Evolutionary conservation across 768 basidiomycete species (phyloP).

Genomic region (Podaxis sp.): DNA sequence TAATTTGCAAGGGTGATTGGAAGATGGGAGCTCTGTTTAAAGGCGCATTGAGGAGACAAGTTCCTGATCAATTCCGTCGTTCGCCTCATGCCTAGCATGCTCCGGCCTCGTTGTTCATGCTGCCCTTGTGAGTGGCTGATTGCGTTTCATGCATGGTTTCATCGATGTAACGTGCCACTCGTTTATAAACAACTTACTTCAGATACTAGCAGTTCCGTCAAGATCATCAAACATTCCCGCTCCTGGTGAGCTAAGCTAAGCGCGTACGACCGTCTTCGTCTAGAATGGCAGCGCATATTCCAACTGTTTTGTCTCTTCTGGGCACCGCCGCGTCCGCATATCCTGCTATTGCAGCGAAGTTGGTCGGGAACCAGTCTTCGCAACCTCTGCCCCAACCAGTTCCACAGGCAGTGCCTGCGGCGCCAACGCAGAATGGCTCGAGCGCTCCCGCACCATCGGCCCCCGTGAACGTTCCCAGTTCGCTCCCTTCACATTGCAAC

Average conservation of each 20-base stretch:
- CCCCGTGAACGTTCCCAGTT: slow-evolving; percentile 29
- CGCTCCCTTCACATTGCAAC: slow-evolving; percentile 27
- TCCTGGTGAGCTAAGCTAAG: slow-evolving; percentile 22
- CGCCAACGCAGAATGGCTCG: slow-evolving; percentile 23
- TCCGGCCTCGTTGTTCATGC: slow-evolving; percentile 35
- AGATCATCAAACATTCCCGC: slow-evolving; percentile 14
- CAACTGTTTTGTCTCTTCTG: slow-evolving; percentile 45
- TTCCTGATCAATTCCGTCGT: slow-evolving; percentile 21
- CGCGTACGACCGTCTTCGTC: slow-evolving; percentile 6
- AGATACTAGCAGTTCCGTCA: slow-evolving; percentile 6
- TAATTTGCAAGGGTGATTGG: slow-evolving; percentile 23
- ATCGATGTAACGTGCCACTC: slow-evolving; percentile 15
- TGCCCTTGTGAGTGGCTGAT: slow-evolving; percentile 18
- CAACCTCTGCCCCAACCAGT: slow-evolving; percentile 19
- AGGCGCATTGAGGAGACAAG: slow-evolving; percentile 17
- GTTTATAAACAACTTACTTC: slow-evolving; percentile 30
- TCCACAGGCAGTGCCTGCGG: slow-evolving; percentile 26
- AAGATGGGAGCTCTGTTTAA: slow-evolving; percentile 23
- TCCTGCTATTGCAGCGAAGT: slow-evolving; percentile 25
- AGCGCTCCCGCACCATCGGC: slow-evolving; percentile 29
- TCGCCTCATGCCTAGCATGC: slow-evolving; percentile 34
- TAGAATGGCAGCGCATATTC: slow-evolving; percentile 43
- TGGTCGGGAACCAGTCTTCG: slow-evolving; percentile 27
- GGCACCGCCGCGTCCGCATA: slow-evolving; percentile 20
- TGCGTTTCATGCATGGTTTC: slow-evolving; percentile 24